Evolutionary conservation across 1,284 basidiomycete species (phyloP).

Genomic region (Neotropicomus parvogracilis): DNA sequence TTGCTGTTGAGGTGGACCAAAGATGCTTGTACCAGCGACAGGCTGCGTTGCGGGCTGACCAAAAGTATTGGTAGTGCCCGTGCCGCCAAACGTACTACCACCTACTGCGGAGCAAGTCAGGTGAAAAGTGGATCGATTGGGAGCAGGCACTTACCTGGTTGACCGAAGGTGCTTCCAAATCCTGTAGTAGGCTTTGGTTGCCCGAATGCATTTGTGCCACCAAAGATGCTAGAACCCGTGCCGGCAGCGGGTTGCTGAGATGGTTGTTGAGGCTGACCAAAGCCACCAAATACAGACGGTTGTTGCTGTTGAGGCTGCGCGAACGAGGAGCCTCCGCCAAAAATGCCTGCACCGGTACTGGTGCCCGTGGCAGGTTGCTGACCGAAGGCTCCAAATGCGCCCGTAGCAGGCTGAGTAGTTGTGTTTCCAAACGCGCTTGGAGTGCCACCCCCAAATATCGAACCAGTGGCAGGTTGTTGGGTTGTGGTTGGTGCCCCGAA

Average conservation of each 20-base stretch:
- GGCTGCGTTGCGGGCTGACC: slow-evolving; percentile 34
- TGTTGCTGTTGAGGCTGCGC: slow-evolving; percentile 35
- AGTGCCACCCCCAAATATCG: slow-evolving; percentile 29
- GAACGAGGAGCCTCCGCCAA: slow-evolving; percentile 38
- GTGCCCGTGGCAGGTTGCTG: slow-evolving; percentile 31
- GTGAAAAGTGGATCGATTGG: background rate
- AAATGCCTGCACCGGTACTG: slow-evolving; percentile 36
- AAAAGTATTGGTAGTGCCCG: slow-evolving; percentile 37
- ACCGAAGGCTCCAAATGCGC: slow-evolving; percentile 32
- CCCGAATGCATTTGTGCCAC: slow-evolving; percentile 33
- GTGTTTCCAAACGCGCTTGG: slow-evolving; percentile 39
- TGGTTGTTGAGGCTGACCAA: slow-evolving; percentile 36
- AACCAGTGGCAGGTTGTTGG: slow-evolving; percentile 34
- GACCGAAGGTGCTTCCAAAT: slow-evolving; percentile 39
- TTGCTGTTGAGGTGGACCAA: slow-evolving; percentile 31
- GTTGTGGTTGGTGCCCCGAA: slow-evolving; percentile 42
- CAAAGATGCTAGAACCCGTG: slow-evolving; percentile 39
- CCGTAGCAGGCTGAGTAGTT: slow-evolving; percentile 23
- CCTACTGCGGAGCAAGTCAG: slow-evolving; percentile 13
- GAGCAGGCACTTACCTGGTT: slow-evolving; percentile 23
- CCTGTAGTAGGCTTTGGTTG: slow-evolving; percentile 39
- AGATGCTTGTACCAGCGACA: slow-evolving; percentile 30
- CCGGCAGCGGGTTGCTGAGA: slow-evolving; percentile 27
- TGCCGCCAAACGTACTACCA: slow-evolving; percentile 38
- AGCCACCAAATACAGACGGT: slow-evolving; percentile 38